Conservation (phyloP, 108 stramenopile genomes). For the Asterionellopsis glacialis region DNA sequence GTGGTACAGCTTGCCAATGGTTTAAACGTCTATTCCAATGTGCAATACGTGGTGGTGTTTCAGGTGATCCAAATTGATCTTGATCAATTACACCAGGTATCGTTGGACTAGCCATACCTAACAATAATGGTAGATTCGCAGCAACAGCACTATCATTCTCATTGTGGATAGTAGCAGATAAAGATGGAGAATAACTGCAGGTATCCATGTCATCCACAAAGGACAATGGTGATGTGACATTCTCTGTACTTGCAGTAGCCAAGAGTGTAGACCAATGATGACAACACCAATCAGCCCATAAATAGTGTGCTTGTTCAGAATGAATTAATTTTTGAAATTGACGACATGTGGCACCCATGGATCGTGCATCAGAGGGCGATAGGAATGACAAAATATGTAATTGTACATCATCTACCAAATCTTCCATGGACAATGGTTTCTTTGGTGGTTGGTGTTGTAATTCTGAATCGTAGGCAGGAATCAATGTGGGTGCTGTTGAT, state of each 20-base stretch:
- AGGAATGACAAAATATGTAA: constrained; percentile 22
- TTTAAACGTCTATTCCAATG: no score
- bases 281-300: not conserved
- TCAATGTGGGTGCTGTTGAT: not conserved
- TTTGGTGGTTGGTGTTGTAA: not conserved
- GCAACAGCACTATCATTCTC: no score
- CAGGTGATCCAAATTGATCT: no score
- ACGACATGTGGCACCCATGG: constrained; percentile 12
- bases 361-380: constrained; percentile 10
- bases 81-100: no score
- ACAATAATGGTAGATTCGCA: no score
- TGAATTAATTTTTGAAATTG: constrained; percentile 14
- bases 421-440: constrained; percentile 1
- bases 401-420: constrained; percentile 21
- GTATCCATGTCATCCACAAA: not conserved
- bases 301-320: not conserved
- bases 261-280: not conserved
- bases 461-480: constrained; percentile 12
- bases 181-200: no score
- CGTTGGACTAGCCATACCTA: no score
- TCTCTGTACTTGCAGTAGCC: not conserved
- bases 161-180: no score
- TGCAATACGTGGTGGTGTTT: no score
- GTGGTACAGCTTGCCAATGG: no score
- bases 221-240: not conserved